phyloP scores from a whole-genome alignment of 2,329 filamentous ascomycete species.

The Ophiostoma piceae region DNA sequence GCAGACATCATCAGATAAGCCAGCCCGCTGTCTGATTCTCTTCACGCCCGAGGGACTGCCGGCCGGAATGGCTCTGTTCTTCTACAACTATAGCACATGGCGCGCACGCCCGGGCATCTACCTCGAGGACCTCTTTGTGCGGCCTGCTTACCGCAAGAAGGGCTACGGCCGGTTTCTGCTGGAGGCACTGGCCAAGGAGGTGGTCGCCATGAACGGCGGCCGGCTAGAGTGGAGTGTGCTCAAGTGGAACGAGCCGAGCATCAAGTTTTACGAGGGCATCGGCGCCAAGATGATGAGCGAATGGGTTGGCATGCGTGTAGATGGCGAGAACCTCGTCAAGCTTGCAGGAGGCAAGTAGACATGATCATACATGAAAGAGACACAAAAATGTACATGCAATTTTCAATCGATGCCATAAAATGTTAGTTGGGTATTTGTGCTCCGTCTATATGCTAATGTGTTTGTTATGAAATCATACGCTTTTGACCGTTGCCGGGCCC shows the following conservation, averaged over 20 bases:
- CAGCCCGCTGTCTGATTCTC: conserved; percentile 71
- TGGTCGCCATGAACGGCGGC: conserved; percentile 63
- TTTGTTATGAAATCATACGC: background rate
- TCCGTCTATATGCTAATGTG: background rate
- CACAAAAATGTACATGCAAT: background rate
- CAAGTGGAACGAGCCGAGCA: conserved; percentile 88
- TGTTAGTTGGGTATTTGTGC: background rate
- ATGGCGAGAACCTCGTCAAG: conserved; percentile 58
- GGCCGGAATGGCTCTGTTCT: conserved; percentile 82
- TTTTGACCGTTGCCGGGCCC: background rate
- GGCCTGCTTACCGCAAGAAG: conserved; percentile 60
- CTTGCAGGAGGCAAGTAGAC: conserved; percentile 40
- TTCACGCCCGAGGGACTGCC: conserved; percentile 44
- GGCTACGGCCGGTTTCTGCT: conserved; percentile 78
- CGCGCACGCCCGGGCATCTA: conserved; percentile 80
- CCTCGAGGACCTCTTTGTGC: conserved; percentile 88
- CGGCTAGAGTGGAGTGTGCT: conserved; percentile 86
- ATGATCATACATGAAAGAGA: background rate
- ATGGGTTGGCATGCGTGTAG: conserved; percentile 72
- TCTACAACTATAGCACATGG: conserved; percentile 96
- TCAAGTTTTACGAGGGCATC: conserved; percentile 74
- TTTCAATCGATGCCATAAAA: background rate
- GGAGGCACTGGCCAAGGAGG: conserved; percentile 71
- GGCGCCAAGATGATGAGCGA: conserved; percentile 63
- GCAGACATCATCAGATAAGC: conserved; percentile 51